Percentiles rank a stretch among this genome's conserved stretches.
phyloP scores from a whole-genome alignment of 2,329 filamentous ascomycete species.

The Elsinoe batatas region DNA sequence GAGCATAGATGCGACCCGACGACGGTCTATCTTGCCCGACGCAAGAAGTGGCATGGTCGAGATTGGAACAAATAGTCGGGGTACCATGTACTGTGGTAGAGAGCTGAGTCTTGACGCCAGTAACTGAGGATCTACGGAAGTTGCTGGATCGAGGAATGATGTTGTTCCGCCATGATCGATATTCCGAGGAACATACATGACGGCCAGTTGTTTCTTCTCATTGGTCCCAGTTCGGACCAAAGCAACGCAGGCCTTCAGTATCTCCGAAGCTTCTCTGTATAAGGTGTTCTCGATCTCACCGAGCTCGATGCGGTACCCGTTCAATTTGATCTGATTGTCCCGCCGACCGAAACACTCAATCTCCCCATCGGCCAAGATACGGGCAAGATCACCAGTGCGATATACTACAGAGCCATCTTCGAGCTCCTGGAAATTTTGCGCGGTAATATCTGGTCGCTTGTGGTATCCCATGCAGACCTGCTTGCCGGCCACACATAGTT shows the following conservation, averaged over 20 bases:
- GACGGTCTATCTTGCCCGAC: slow-evolving; percentile 26
- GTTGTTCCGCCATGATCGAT: background rate
- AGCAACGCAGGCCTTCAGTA: background rate
- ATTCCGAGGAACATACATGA: background rate
- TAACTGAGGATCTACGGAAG: background rate
- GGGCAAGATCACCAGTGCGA: slow-evolving; percentile 39
- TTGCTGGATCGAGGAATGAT: background rate
- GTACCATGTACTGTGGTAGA: slow-evolving; percentile 27
- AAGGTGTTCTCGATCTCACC: slow-evolving; percentile 16
- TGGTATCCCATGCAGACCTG: slow-evolving; percentile 4
- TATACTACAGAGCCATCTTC: background rate
- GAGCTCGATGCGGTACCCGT: slow-evolving; percentile 20
- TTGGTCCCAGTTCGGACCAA: background rate
- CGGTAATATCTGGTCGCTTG: background rate
- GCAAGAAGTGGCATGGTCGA: slow-evolving; percentile 18
- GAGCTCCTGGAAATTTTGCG: background rate
- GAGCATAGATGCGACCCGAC: slow-evolving; percentile 1
- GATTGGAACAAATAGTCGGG: background rate
- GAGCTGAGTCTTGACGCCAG: background rate
- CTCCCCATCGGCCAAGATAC: slow-evolving; percentile 63
- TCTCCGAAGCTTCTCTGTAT: background rate
- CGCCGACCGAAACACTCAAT: slow-evolving; percentile 56
- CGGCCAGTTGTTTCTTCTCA: background rate
- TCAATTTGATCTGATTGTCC: slow-evolving; percentile 19
- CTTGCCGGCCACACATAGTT: background rate